These are phyloP conservation scores for Coniochaeta sp. DNA, from an alignment of 2,329 filamentous ascomycete species.

Conservation along the genomic window DNA sequence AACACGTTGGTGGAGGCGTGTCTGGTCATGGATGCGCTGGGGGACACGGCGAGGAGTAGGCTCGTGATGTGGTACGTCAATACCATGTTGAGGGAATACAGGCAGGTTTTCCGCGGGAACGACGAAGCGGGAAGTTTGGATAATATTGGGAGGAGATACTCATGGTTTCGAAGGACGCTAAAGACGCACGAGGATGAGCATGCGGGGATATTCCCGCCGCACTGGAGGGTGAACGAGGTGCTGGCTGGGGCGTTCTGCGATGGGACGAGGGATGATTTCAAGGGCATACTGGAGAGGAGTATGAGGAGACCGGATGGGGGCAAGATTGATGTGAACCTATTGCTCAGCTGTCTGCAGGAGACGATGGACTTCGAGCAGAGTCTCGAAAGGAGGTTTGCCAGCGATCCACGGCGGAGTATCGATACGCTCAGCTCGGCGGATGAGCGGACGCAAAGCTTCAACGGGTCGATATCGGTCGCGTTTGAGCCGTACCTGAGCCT, in stretches of 20 bases:
- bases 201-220: constrained; percentile 72
- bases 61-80: constrained; percentile 97
- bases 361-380: constrained; percentile 95
- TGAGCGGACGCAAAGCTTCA: constrained; percentile 69
- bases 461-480: constrained; percentile 87
- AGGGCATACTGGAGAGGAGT: constrained; percentile 80
- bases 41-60: constrained; percentile 73
- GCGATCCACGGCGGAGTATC: constrained; percentile 68
- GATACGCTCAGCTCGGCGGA: constrained; percentile 80
- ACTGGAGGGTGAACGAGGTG: constrained; percentile 87
- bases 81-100: constrained; percentile 89
- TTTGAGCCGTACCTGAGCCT: constrained; percentile 96
- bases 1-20: constrained; percentile 78
- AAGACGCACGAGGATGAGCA: constrained; percentile 96
- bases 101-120: constrained; percentile 90
- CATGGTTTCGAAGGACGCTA: constrained; percentile 93
- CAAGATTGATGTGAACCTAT: constrained; percentile 79
- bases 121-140: constrained; percentile 94
- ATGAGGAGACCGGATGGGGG: constrained; percentile 71
- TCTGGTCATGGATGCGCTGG: constrained; percentile 87
- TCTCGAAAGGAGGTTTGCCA: constrained; percentile 76
- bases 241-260: constrained; percentile 92
- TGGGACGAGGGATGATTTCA: constrained; percentile 91
- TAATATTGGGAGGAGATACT: constrained; percentile 90
- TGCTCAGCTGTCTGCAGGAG: constrained; percentile 85